phyloP scores from a whole-genome alignment of 768 basidiomycete species.

The Hypsizygus marmoreus region DNA sequence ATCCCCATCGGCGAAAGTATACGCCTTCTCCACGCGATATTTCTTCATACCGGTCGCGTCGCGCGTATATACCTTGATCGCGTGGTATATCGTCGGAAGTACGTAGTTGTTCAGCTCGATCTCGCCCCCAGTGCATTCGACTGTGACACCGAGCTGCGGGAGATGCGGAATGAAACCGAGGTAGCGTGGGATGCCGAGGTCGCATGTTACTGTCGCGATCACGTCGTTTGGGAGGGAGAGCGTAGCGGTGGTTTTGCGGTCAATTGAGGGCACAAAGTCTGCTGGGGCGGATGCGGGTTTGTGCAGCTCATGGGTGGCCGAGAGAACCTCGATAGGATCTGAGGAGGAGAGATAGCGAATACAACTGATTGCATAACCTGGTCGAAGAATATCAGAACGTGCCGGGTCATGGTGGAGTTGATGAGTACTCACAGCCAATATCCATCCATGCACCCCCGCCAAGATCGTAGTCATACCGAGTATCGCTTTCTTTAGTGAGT shows the following conservation, averaged over 20 bases:
- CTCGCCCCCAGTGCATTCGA: conserved; percentile 44
- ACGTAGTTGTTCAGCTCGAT: conserved; percentile 42
- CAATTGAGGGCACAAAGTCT: conserved; percentile 24
- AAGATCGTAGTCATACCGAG: conserved; percentile 51
- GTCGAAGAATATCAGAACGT: neutral
- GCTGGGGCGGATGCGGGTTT: conserved; percentile 24
- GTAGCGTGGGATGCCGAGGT: conserved; percentile 26
- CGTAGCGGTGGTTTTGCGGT: conserved; percentile 28
- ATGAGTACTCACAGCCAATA: conserved; percentile 43
- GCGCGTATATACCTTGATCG: conserved; percentile 37
- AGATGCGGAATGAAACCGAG: conserved; percentile 36
- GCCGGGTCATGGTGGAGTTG: neutral
- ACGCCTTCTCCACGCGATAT: conserved; percentile 46
- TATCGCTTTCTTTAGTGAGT: conserved; percentile 34
- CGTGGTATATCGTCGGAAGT: conserved; percentile 46
- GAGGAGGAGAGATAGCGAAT: conserved; percentile 46
- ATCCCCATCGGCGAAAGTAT: conserved; percentile 41
- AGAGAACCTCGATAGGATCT: conserved; percentile 40
- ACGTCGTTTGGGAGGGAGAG: conserved; percentile 30
- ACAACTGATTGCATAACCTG: conserved; percentile 48
- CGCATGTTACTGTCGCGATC: conserved; percentile 33
- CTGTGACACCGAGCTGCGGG: conserved; percentile 33
- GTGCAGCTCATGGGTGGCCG: conserved; percentile 31
- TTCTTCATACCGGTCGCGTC: conserved; percentile 24
- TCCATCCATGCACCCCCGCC: conserved; percentile 70